These are phyloP conservation scores for Salix udensis DNA, from an alignment of 345 rosid species.

Conservation along the genomic window DNA sequence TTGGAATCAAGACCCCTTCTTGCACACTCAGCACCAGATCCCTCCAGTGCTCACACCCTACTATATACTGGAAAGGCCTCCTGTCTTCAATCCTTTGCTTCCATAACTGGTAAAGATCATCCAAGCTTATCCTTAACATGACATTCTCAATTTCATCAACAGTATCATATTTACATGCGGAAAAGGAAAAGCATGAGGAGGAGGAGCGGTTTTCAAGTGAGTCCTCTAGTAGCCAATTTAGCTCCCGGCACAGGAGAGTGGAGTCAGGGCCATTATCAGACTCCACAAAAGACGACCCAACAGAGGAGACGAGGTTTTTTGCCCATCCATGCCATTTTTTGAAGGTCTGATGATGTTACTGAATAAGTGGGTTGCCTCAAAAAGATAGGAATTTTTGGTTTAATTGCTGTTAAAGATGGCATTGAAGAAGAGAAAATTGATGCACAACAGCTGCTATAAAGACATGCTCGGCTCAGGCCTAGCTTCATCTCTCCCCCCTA, in stretches of 20 bases:
- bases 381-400: conserved; percentile 53
- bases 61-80: conserved; percentile 79
- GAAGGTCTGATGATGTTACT: conserved; percentile 45
- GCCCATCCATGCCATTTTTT: conserved; percentile 83
- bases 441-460: background rate
- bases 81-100: conserved; percentile 75
- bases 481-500: conserved; percentile 9
- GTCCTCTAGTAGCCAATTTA: conserved; percentile 79
- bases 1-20: conserved; percentile 89
- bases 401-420: conserved; percentile 1
- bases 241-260: conserved; percentile 55
- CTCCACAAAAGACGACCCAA: conserved; percentile 45
- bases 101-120: conserved; percentile 70
- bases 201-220: conserved; percentile 39
- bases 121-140: conserved; percentile 39
- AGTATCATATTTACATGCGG: background rate
- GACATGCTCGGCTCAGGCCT: conserved; percentile 1
- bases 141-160: conserved; percentile 12
- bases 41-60: conserved; percentile 96
- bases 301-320: conserved; percentile 48
- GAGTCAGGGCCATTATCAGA: conserved; percentile 65
- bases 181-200: background rate
- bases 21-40: conserved; percentile 76
- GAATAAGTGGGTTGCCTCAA: conserved; percentile 44
- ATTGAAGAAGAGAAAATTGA: conserved; percentile 19